Evolutionary conservation across 1,139 yeast species (phyloP).

Genomic region (Casaregolazyma lundiana): DNA sequence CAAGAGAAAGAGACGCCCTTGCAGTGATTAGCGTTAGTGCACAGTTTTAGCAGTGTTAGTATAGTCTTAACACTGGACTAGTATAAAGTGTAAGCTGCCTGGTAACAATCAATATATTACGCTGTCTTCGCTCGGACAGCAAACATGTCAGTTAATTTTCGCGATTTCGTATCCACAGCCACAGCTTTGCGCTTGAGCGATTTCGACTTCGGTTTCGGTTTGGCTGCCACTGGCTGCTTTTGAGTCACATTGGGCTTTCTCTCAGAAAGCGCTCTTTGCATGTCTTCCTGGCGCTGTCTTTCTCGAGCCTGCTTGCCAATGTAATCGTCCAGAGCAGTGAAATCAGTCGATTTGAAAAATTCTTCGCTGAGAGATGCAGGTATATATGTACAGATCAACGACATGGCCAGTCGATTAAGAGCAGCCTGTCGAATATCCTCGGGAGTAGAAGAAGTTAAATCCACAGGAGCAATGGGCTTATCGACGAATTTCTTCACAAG

Average conservation of each 20-base stretch:
- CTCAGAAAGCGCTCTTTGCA: conserved; percentile 18
- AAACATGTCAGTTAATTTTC: conserved; percentile 26
- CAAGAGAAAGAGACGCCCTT: neutral
- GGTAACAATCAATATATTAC: neutral
- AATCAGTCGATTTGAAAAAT: conserved; percentile 22
- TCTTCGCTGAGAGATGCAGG: conserved; percentile 18
- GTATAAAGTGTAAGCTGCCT: neutral
- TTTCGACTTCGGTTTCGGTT: conserved; percentile 2
- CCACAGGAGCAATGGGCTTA: conserved; percentile 26
- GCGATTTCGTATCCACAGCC: conserved; percentile 18
- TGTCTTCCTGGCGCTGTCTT: conserved; percentile 17
- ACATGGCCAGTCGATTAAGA: conserved; percentile 25
- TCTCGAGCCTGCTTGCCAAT: conserved; percentile 18
- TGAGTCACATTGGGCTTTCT: conserved; percentile 11
- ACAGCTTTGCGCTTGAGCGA: conserved; percentile 2
- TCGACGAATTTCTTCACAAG: conserved; percentile 14
- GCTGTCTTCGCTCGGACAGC: conserved; percentile 2
- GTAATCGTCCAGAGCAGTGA: conserved; percentile 21
- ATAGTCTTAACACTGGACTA: neutral
- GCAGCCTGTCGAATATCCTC: conserved; percentile 24
- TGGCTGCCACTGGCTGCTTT: conserved; percentile 8
- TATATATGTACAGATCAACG: conserved; percentile 31
- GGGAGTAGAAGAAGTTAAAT: conserved; percentile 23
- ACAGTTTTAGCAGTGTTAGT: neutral
- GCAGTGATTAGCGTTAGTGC: too few species aligned